Base-by-base conservation (phyloP, 768 basidiomycete species). In the Scleroderma bovista region DNA sequence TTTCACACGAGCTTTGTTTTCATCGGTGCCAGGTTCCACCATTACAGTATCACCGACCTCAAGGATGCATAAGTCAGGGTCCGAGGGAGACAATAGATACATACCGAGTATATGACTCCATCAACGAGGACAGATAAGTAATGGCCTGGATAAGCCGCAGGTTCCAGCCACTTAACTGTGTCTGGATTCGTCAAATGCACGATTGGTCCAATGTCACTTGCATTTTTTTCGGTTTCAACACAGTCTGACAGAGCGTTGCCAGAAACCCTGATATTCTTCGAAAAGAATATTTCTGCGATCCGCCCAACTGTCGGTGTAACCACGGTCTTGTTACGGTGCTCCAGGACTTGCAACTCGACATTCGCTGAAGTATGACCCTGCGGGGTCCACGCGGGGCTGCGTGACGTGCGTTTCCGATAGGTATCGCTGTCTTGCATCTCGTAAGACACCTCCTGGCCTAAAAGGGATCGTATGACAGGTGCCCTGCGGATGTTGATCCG, bases 41-140 rank as follows among this genome's bases (percentile, higher is more conserved):
- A 84, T 79, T 0, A 86, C 77, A 43, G 75, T 62, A 51, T 88
- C 83, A 11, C 84, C 83, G 38, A 74, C 66, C 86, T 88, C 40
- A 1, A n/a, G 33, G 36, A 8, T 20, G 24, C 19, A 45, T 68
- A 19, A 59, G 41, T 10, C 2, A 57, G 47, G 40, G 13, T 26
- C 40, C 24, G n/a, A 20, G 7, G n/a, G 37, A 20, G 10, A 23
- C 29, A n/a, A 38, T 26, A 37, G 19, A 22, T 19, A 67, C 71
- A 52, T 57, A 83, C 86, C 23, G 63, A 57, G 61, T 88, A 89
- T 13, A 65, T 47, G 1, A 74, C 75, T 3, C 77, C 80, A 53
- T 88, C 86, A 50, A 88, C 71, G 6, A 54, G 60, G 3, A 83
- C 77, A 26, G 74, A 73, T 3, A 49, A 42, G 51, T 76, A 86